Percentiles rank a stretch among this genome's conserved stretches.
Conservation (phyloP, 2,329 filamentous ascomycete genomes). For the Sporothrix variecibatus region DNA sequence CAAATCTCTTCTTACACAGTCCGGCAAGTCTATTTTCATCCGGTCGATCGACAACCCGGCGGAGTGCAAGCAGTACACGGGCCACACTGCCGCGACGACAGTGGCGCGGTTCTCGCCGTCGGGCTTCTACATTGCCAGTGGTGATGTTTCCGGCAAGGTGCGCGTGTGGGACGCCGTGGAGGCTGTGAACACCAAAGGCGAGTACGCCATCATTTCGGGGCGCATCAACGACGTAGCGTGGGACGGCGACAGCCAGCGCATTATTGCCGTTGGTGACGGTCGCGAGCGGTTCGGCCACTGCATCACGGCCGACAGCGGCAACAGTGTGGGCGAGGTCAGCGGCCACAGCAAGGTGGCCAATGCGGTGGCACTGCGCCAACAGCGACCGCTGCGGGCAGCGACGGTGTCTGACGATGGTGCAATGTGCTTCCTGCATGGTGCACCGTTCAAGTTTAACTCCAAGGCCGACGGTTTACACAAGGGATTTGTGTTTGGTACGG, state of each 20-base stretch:
- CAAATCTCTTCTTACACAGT: constrained; percentile 52
- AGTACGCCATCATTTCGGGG: constrained; percentile 92
- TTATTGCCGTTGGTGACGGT: constrained; percentile 94
- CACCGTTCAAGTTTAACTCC: constrained; percentile 94
- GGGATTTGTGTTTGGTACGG: constrained; percentile 84
- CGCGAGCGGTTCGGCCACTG: constrained; percentile 92
- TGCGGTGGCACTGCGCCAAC: constrained; percentile 82
- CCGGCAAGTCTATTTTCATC: constrained; percentile 94
- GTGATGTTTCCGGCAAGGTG: constrained; percentile 81
- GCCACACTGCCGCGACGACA: constrained; percentile 84
- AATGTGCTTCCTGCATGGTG: constrained; percentile 89
- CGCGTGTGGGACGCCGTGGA: constrained; percentile 92
- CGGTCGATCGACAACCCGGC: constrained; percentile 90
- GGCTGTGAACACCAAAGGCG: constrained; percentile 82
- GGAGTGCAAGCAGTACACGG: constrained; percentile 83
- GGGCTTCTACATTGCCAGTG: constrained; percentile 92
- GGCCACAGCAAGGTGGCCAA: constrained; percentile 93
- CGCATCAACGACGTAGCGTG: constrained; percentile 95
- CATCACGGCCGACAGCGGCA: constrained; percentile 93
- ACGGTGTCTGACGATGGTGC: constrained; percentile 89
- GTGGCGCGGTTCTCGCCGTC: constrained; percentile 93
- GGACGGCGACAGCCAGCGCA: constrained; percentile 94
- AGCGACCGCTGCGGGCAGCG: constrained; percentile 85
- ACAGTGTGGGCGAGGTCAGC: constrained; percentile 90
- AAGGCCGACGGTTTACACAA: constrained; percentile 77